These are phyloP conservation scores for Pholiota adiposa DNA, from an alignment of 1,284 basidiomycete genomes.

Conservation along the genomic window DNA sequence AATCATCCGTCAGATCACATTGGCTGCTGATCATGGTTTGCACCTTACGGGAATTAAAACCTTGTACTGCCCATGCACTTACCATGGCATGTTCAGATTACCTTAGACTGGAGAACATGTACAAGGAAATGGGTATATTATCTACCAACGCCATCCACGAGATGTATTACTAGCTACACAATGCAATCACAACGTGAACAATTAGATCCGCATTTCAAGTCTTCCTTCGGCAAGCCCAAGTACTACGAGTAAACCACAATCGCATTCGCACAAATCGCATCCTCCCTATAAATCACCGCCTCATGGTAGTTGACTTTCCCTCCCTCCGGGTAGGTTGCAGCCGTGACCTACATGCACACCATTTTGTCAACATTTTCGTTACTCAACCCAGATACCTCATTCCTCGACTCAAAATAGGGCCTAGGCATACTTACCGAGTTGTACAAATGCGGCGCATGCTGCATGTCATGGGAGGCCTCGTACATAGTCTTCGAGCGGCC, in stretches of 20 bases:
- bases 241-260: conserved; percentile 24
- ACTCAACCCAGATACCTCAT: too few relatives aligned
- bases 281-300: conserved; percentile 31
- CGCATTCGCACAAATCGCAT: conserved; percentile 31
- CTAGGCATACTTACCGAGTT: conserved; percentile 27
- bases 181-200: too few relatives aligned
- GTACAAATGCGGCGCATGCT: conserved; percentile 30
- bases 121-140: neutral
- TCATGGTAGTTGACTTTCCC: conserved; percentile 30
- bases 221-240: too few relatives aligned
- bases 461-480: conserved; percentile 28
- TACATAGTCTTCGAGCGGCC: conserved; percentile 29
- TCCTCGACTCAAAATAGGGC: too few relatives aligned
- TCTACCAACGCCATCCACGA: neutral
- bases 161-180: neutral
- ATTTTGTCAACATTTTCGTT: too few relatives aligned
- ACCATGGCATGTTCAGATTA: too few relatives aligned
- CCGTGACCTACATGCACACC: conserved; percentile 24
- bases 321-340: conserved; percentile 27
- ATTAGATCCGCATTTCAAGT: too few relatives aligned
- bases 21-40: too few relatives aligned
- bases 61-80: neutral
- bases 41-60: neutral
- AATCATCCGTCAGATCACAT: neutral
- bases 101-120: neutral